Percentiles rank a stretch among this genome's conserved stretches.
phyloP scores from a whole-genome alignment of 108 stramenopile genomes.

The Nannochloropsis oceanica region DNA sequence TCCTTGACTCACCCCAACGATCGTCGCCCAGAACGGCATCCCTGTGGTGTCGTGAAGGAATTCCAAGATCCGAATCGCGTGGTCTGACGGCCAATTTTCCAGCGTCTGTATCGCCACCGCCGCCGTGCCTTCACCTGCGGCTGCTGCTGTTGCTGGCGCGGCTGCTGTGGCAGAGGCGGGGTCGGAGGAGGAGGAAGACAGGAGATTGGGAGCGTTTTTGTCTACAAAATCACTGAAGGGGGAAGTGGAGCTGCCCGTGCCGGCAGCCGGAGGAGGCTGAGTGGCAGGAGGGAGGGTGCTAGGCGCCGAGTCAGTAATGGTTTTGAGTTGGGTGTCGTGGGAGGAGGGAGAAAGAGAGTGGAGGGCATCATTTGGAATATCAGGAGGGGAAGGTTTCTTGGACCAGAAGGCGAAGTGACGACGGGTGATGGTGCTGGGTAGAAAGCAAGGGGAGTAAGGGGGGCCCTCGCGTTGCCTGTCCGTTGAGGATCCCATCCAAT shows the following conservation, averaged over 20 bases:
- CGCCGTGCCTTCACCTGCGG: background rate
- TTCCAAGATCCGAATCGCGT: background rate
- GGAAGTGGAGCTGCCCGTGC: background rate
- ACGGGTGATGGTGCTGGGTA: background rate
- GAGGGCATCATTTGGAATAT: background rate
- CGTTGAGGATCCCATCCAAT: background rate
- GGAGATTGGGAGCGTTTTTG: background rate
- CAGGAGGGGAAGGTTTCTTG: background rate
- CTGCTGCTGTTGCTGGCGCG: background rate
- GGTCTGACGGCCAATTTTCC: background rate
- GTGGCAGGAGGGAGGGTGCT: background rate
- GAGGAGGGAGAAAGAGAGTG: background rate
- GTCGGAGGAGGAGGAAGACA: too few relatives aligned
- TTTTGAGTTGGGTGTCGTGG: background rate
- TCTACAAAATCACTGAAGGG: background rate
- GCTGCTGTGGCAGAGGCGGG: too few relatives aligned
- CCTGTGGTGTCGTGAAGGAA: background rate
- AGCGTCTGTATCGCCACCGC: background rate
- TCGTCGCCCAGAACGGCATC: background rate
- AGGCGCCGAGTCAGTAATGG: background rate
- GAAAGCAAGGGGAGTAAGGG: background rate
- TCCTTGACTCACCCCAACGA: background rate
- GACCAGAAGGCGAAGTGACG: background rate
- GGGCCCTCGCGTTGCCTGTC: background rate
- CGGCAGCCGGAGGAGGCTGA: background rate